Conservation (phyloP, 768 basidiomycete species). For the Suillus brevipes region DNA sequence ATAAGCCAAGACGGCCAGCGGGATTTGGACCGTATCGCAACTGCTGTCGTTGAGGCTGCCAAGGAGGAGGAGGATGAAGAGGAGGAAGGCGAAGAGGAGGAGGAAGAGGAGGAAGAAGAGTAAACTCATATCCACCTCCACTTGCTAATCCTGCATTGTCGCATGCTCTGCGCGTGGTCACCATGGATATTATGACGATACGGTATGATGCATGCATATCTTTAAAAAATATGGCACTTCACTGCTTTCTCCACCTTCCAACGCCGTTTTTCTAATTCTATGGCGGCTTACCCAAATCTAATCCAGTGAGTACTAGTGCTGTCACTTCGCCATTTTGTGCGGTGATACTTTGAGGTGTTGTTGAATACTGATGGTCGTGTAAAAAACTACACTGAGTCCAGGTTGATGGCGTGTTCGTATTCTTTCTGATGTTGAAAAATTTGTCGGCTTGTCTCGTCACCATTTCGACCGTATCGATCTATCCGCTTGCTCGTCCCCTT, state of each 20-base stretch:
- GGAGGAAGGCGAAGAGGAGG: constrained; percentile 68
- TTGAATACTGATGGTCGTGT: neutral
- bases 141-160: constrained; percentile 18
- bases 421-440: too few species aligned
- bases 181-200: constrained; percentile 31
- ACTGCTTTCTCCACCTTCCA: constrained; percentile 12
- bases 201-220: constrained; percentile 42
- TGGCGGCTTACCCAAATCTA: neutral
- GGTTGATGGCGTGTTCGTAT: neutral
- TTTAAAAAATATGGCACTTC: constrained; percentile 31
- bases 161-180: constrained; percentile 26
- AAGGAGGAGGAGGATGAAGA: constrained; percentile 76
- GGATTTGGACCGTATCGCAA: constrained; percentile 92
- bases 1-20: constrained; percentile 97
- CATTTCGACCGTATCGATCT: too few species aligned
- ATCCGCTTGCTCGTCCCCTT: too few species aligned
- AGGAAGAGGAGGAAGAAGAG: constrained; percentile 52
- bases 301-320: constrained; percentile 2
- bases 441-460: too few species aligned
- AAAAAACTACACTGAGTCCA: neutral
- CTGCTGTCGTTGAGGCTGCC: constrained; percentile 78
- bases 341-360: neutral
- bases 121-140: constrained; percentile 21
- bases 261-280: neutral
- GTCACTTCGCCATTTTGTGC: too few species aligned